Percentiles rank a stretch among this genome's conserved stretches.
These are phyloP conservation scores for Aethionema arabicum DNA, from an alignment of 345 rosid species.

Conservation along the genomic window DNA sequence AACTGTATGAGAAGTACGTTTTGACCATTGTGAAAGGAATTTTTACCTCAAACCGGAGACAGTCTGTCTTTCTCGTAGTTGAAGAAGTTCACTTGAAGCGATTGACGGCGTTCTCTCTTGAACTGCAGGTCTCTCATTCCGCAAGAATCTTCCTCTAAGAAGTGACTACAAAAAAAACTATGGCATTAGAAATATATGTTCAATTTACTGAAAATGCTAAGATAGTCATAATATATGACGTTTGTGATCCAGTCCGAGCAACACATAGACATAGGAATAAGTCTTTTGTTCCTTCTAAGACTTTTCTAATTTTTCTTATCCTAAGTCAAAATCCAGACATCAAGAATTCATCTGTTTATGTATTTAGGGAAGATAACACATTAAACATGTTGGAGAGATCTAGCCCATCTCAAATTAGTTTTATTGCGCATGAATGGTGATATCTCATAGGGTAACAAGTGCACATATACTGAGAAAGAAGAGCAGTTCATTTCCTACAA, in stretches of 20 bases:
- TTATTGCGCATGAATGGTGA: neutral
- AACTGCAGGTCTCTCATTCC: constrained; percentile 78
- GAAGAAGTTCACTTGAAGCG: constrained; percentile 85
- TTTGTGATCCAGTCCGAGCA: constrained; percentile 15
- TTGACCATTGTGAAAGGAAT: constrained; percentile 18
- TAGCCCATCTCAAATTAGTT: neutral
- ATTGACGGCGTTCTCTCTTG: constrained; percentile 74
- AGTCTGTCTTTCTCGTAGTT: constrained; percentile 82
- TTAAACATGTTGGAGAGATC: neutral
- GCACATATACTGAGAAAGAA: constrained; percentile 7
- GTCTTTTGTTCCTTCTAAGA: neutral
- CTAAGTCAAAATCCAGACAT: constrained; percentile 10
- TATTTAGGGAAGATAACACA: neutral
- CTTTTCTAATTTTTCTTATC: neutral
- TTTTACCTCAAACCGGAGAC: constrained; percentile 91
- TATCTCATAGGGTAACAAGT: constrained; percentile 15
- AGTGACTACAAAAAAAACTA: constrained; percentile 59
- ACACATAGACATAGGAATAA: neutral
- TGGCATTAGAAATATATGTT: constrained; percentile 25
- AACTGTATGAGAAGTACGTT: neutral
- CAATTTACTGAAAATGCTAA: constrained; percentile 2
- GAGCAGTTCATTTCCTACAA: constrained; percentile 2
- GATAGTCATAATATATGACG: neutral
- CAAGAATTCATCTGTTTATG: neutral
- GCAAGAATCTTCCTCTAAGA: constrained; percentile 92